Base-by-base conservation (phyloP, 1,284 basidiomycete genomes). In the Tremellales sp. region DNA sequence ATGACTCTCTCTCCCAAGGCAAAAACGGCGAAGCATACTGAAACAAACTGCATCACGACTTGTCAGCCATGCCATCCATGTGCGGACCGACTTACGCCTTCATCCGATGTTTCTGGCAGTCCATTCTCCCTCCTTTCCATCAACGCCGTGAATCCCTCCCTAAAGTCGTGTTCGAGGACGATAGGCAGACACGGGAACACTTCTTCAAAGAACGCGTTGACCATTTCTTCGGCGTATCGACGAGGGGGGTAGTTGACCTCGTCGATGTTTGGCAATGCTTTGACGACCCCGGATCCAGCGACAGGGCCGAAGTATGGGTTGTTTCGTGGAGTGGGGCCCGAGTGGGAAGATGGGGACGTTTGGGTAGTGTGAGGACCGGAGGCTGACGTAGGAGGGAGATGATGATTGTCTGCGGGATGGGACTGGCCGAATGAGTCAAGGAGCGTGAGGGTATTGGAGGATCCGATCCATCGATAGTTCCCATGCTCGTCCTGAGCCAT, bases 391-490 rank as follows among this genome's bases (percentile, higher is more conserved):
- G 6, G 33, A 43, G 13, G 22, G 40, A 40, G 36, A 24, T 33
- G 27, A 21, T 31, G 45, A 34, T 48, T 29, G 29, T 42, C 33
- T 37, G 48, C 45, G 19, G 50, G 48, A n/a, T 32, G 35, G 38
- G 28, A 35, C 40, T 54, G 80, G 48, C 81, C 82, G 75, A 92
- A 91, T 4, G 86, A 87, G 65, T 91, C 87, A 45, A 92, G 87
- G 56, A 92, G 79, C 8, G 87, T 87, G 81, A 92, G 85, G 9
- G 88, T 89, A 22, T 87, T 90, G 8, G 87, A 90, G 39, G 87
- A 85, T 27, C 88, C 88, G 59, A 92, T 91, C 88, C 88, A 92
- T 52, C 88, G 82, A 75, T 86, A 82, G 70, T 90, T 87, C 19
- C 88, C 88, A 58, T 89, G 83, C 67, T 91, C 88, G 61, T 92